These are phyloP conservation scores for Alternaria alternata DNA, from an alignment of 2,329 filamentous ascomycete genomes.

Conservation along the genomic window DNA sequence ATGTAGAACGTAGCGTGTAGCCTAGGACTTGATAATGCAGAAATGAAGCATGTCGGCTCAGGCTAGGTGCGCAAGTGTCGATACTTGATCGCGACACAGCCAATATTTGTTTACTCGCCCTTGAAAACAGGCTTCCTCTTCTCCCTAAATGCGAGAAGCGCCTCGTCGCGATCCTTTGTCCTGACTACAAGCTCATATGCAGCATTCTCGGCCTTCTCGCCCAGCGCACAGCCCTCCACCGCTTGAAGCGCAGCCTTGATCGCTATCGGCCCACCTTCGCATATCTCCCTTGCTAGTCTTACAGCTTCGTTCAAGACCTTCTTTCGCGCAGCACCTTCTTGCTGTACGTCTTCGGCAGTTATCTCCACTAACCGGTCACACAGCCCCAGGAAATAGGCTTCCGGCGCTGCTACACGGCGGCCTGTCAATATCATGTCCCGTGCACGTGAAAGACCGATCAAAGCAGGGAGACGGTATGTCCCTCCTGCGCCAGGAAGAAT, in stretches of 20 bases:
- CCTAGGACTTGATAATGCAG: conserved; percentile 3
- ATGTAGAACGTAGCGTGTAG: conserved; percentile 63
- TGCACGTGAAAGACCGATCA: conserved; percentile 84
- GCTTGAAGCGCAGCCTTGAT: conserved; percentile 81
- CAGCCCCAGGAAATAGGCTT: conserved; percentile 91
- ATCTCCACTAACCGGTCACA: conserved; percentile 91
- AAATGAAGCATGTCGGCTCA: conserved; percentile 24
- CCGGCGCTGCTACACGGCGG: conserved; percentile 79
- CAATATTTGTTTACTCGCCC: conserved; percentile 50
- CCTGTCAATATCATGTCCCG: conserved; percentile 91
- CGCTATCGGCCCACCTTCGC: conserved; percentile 86
- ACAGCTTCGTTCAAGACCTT: conserved; percentile 79
- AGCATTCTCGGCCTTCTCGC: conserved; percentile 81
- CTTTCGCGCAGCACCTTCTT: conserved; percentile 65
- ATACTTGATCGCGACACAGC: background rate
- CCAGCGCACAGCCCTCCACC: conserved; percentile 70
- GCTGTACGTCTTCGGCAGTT: conserved; percentile 62
- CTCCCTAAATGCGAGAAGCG: conserved; percentile 82
- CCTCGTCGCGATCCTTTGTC: conserved; percentile 88
- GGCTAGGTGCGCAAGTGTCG: background rate
- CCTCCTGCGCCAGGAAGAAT: conserved; percentile 96
- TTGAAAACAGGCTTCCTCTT: conserved; percentile 76
- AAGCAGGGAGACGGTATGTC: conserved; percentile 81
- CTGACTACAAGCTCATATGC: conserved; percentile 85
- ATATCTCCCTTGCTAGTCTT: conserved; percentile 82